Evolutionary conservation across 805 yeast species (phyloP).

Genomic region (Isabelozyma rhagii): DNA sequence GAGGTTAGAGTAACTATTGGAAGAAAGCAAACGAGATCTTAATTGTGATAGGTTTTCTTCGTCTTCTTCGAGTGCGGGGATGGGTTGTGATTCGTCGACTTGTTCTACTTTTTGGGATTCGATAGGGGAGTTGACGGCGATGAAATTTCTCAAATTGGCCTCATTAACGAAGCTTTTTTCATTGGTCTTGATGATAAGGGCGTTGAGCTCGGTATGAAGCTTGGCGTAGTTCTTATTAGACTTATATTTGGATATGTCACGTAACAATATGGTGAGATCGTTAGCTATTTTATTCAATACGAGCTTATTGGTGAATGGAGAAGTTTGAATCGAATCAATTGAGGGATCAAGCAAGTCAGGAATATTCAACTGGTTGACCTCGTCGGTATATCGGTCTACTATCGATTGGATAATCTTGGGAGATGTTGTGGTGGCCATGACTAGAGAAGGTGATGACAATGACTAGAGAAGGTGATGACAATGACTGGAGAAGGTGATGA

Average conservation of each 20-base stretch:
- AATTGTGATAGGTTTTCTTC: conserved; percentile 19
- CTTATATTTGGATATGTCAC: conserved; percentile 5
- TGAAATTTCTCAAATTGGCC: conserved; percentile 9
- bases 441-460: not conserved
- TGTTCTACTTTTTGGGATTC: not conserved
- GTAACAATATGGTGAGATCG: conserved; percentile 9
- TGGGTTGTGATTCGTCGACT: not conserved
- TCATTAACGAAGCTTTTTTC: conserved; percentile 17
- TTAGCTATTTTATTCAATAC: conserved; percentile 15
- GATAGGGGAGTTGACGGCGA: not conserved
- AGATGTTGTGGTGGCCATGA: conserved; percentile 2
- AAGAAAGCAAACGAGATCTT: conserved; percentile 18
- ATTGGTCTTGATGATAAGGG: conserved; percentile 15
- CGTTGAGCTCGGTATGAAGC: conserved; percentile 9
- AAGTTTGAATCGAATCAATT: conserved; percentile 4
- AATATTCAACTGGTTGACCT: conserved; percentile 10
- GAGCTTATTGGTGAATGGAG: conserved; percentile 19
- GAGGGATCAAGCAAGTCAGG: conserved; percentile 6
- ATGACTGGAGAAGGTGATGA: not conserved
- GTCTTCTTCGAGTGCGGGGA: conserved; percentile 1
- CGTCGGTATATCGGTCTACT: conserved; percentile 15
- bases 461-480: not conserved
- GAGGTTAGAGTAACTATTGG: conserved; percentile 3
- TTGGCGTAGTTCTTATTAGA: conserved; percentile 8
- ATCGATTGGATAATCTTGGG: conserved; percentile 16